Conservation (phyloP, 2,329 filamentous ascomycete genomes). For the Cladosporium velox region DNA sequence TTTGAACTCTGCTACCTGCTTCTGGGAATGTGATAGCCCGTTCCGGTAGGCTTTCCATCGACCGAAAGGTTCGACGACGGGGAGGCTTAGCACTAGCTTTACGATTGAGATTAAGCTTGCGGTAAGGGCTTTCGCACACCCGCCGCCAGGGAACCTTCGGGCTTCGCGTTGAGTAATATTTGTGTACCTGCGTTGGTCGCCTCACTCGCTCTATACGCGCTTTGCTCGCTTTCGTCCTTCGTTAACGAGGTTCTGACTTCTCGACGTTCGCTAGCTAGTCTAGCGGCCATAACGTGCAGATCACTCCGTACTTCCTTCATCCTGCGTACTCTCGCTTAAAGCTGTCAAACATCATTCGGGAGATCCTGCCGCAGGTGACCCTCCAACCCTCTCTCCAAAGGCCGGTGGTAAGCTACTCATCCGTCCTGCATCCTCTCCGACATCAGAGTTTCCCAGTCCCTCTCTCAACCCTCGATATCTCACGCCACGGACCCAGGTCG, state of each 20-base stretch:
- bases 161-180: not conserved
- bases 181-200: not conserved
- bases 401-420: not conserved
- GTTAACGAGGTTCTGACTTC: not conserved
- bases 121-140: not conserved
- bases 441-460: not conserved
- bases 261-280: not conserved
- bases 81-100: not conserved
- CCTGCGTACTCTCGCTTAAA: not conserved
- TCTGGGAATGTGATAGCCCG: not conserved
- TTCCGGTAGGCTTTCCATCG: not conserved
- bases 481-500: not conserved
- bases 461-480: not conserved
- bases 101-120: not conserved
- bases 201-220: not conserved
- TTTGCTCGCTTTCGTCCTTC: not conserved
- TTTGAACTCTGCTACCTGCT: not conserved
- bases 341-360: not conserved
- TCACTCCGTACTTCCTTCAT: not conserved
- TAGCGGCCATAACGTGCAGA: not conserved
- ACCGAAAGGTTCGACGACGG: not conserved
- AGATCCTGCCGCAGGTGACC: not conserved
- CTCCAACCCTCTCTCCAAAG: not conserved
- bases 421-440: not conserved
- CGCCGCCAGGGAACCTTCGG: not conserved